A percentile compares a stretch with the other conserved stretches of the same genome.
Evolutionary conservation across 805 yeast genomes (phyloP).

Genomic region (Candida tallmaniae): DNA sequence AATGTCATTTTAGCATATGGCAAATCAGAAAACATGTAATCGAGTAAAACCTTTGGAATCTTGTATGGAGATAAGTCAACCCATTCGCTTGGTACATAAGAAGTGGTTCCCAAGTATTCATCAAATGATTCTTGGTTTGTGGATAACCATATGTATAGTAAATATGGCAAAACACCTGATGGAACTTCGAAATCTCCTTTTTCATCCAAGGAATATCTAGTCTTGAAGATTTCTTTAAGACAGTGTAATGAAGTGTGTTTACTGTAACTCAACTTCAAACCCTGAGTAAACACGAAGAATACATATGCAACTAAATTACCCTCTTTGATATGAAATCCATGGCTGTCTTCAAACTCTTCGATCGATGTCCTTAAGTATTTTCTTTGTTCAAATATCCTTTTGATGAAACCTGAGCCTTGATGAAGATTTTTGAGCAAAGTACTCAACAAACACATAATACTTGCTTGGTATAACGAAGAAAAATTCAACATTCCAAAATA

Average conservation of each 20-base stretch:
- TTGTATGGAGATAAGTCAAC: constrained; percentile 11
- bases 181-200: constrained; percentile 7
- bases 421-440: constrained; percentile 22
- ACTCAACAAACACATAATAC: constrained; percentile 25
- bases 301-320: constrained; percentile 51
- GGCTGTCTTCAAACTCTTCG: constrained; percentile 37
- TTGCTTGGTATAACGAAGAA: constrained; percentile 29
- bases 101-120: constrained; percentile 19
- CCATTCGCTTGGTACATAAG: constrained; percentile 14
- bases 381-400: constrained; percentile 27
- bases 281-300: constrained; percentile 47
- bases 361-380: constrained; percentile 38
- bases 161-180: constrained; percentile 16
- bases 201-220: constrained; percentile 34
- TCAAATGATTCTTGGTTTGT: constrained; percentile 21
- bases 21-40: constrained; percentile 18
- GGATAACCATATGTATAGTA: constrained; percentile 31
- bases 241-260: constrained; percentile 45
- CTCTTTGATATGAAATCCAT: constrained; percentile 34
- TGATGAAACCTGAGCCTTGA: constrained; percentile 19
- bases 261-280: constrained; percentile 55
- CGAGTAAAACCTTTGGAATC: constrained; percentile 26
- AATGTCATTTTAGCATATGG: constrained; percentile 20
- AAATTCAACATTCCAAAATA: constrained; percentile 26
- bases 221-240: constrained; percentile 39